Evolutionary conservation across 2,329 filamentous ascomycete genomes (phyloP), one percentile per base, ranked within the genome.

Genomic region (Cordyceps javanica): DNA sequence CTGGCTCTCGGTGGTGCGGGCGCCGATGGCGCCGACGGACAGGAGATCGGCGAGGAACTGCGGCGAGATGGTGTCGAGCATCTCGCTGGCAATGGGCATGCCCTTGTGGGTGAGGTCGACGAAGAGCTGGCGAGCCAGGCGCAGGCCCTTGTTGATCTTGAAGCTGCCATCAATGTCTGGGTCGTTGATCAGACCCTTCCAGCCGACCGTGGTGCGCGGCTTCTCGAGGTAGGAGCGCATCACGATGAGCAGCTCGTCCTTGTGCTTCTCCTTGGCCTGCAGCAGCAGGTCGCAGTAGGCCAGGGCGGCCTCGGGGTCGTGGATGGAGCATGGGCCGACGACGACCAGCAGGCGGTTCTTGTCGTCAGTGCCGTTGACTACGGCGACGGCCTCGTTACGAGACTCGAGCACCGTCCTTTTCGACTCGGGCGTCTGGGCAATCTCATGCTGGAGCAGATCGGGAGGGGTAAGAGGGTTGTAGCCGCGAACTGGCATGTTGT

Each of bases 211-310:
- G 49, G 94, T 99, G 61, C 94, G 88, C 42, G 94, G 94, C 82
- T 99, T 99, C 81, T 99, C 94, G 53, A 99, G 88, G 82, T 99
- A 99, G 70, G 92, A 91, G 66, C 94, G 90, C 94, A 99, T 99
- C 68, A 99, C 87, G 71, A 99, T 89, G 72, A 87, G 87, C 46
- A 99, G 82, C 70, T 97, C 92, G 66, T 86, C 80, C 61, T 86
- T 85, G 61, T 96, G 86, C 79, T 88, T 90, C 63, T 89, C 76
- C 76, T 91, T 89, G 52, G 95, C 79, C 68, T 84, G 79, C 64
- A 95, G 72, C 62, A 99, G 81, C 63, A 88, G 81, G 68, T 91
- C 86, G 80, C 91, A 96, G 85, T 99, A 99, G 83, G 59, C 87
- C 85, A 62, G 81, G 76, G 71, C 52, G 80, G 85, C 99, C 93